Conservation (phyloP, 306 rosid species). For the Casuarina cunninghamiana region DNA sequence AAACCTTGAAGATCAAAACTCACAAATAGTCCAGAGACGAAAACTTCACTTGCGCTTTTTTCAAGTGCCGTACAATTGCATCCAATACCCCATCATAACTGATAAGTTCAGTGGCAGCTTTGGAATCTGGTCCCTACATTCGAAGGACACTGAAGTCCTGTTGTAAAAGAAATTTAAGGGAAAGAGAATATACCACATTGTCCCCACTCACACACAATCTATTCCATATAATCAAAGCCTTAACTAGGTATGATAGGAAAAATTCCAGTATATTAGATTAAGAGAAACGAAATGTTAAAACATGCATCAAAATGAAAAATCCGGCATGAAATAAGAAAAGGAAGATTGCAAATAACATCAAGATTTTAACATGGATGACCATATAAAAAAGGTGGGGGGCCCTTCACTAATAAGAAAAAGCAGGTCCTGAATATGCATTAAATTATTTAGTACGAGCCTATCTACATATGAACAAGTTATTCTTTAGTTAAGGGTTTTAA, state of each 20-base stretch:
- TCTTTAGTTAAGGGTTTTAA: slow-evolving; percentile 9
- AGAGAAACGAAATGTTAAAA: background rate
- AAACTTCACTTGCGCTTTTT: slow-evolving; percentile 68
- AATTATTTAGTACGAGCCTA: background rate
- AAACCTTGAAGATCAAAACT: slow-evolving; percentile 14
- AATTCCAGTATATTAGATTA: slow-evolving; percentile 14
- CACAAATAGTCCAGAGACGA: slow-evolving; percentile 14
- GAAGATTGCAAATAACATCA: background rate
- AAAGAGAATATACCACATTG: slow-evolving; percentile 1
- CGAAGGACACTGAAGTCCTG: slow-evolving; percentile 33
- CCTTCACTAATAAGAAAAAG: background rate
- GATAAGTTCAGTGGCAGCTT: slow-evolving; percentile 78
- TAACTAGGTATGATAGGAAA: slow-evolving; percentile 12
- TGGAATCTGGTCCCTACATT: slow-evolving; percentile 83
- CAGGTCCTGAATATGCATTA: background rate
- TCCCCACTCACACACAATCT: slow-evolving; percentile 6
- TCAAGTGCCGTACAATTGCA: slow-evolving; percentile 77
- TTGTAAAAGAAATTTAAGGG: slow-evolving; percentile 24
- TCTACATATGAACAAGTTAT: background rate
- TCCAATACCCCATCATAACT: slow-evolving; percentile 83
- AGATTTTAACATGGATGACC: background rate
- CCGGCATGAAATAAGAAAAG: slow-evolving; percentile 15
- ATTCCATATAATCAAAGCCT: background rate
- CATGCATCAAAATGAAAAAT: slow-evolving; percentile 4
- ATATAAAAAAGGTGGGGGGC: background rate